These are phyloP conservation scores for Diversispora epigaea DNA, from an alignment of 192 early-diverging fungal genomes.

Conservation along the genomic window DNA sequence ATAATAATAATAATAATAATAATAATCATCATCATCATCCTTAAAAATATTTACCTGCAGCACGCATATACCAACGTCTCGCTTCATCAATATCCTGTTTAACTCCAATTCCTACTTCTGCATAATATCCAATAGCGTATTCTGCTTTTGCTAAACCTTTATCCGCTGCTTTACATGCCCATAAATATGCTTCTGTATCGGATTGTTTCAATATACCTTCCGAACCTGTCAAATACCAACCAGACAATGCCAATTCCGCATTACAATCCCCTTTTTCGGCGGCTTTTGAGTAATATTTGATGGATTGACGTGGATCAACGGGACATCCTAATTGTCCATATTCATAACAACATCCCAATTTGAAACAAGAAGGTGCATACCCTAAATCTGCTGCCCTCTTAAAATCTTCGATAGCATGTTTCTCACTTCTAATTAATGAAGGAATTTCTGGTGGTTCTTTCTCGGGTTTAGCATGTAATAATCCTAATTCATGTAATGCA, in stretches of 20 bases:
- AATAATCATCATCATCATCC: too few species aligned
- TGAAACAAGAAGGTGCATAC: slow-evolving; percentile 90
- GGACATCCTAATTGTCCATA: slow-evolving; percentile 88
- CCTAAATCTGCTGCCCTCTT: slow-evolving; percentile 90
- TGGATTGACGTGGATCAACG: slow-evolving; percentile 83
- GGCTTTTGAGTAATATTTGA: slow-evolving; percentile 94
- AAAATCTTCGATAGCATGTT: slow-evolving; percentile 89
- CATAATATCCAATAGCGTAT: slow-evolving; percentile 95
- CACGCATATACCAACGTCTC: slow-evolving; percentile 81
- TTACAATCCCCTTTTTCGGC: slow-evolving; percentile 90
- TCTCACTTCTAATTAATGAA: slow-evolving; percentile 72
- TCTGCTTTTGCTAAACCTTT: slow-evolving; percentile 94
- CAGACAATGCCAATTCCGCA: slow-evolving; percentile 89
- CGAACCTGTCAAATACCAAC: slow-evolving; percentile 96
- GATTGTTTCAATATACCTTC: slow-evolving; percentile 86
- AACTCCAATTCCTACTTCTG: slow-evolving; percentile 87
- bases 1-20: too few species aligned
- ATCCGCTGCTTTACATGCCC: slow-evolving; percentile 96
- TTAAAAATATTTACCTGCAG: slow-evolving; percentile 48
- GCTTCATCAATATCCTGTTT: slow-evolving; percentile 79
- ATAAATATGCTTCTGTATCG: slow-evolving; percentile 95
- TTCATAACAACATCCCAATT: slow-evolving; percentile 90
- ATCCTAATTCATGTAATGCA: slow-evolving; percentile 88
- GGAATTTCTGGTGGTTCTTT: slow-evolving; percentile 54
- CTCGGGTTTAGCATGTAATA: slow-evolving; percentile 75